Conservation (phyloP, 306 rosid genomes). For the Datisca glomerata region DNA sequence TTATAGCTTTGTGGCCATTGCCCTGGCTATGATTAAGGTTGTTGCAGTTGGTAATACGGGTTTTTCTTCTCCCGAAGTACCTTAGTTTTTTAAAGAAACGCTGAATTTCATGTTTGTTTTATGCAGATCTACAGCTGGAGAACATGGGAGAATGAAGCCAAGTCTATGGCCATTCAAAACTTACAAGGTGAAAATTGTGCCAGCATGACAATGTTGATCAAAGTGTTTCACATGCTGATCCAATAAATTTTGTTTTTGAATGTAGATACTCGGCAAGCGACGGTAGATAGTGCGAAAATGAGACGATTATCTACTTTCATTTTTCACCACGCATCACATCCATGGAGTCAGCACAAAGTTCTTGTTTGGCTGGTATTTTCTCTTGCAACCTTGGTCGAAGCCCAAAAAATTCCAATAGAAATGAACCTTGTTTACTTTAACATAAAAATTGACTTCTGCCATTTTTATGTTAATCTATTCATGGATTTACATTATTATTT, state of each 20-base stretch:
- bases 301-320: conserved; percentile 60
- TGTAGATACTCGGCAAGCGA: conserved; percentile 31
- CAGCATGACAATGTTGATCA: neutral
- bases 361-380: conserved; percentile 89
- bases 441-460: too few relatives aligned
- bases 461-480: neutral
- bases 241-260: conserved; percentile 15
- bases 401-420: neutral
- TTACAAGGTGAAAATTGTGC: conserved; percentile 32
- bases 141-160: conserved; percentile 84
- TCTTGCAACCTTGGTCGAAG: neutral
- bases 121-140: conserved; percentile 93
- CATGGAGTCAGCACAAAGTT: conserved; percentile 69
- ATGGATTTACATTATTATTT: conserved; percentile 1
- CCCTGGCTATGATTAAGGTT: conserved; percentile 80
- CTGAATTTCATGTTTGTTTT: conserved; percentile 4
- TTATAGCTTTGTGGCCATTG: conserved; percentile 69
- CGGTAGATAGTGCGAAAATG: conserved; percentile 21
- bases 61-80: neutral
- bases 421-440: neutral
- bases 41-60: conserved; percentile 4
- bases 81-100: neutral
- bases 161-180: conserved; percentile 37
- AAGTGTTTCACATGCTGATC: neutral
- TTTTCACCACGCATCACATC: conserved; percentile 61